A percentile compares a stretch with the other conserved stretches of the same genome.
These are phyloP conservation scores for Elsinoe necatrix DNA, from an alignment of 2,329 filamentous ascomycete species.

Conservation along the genomic window DNA sequence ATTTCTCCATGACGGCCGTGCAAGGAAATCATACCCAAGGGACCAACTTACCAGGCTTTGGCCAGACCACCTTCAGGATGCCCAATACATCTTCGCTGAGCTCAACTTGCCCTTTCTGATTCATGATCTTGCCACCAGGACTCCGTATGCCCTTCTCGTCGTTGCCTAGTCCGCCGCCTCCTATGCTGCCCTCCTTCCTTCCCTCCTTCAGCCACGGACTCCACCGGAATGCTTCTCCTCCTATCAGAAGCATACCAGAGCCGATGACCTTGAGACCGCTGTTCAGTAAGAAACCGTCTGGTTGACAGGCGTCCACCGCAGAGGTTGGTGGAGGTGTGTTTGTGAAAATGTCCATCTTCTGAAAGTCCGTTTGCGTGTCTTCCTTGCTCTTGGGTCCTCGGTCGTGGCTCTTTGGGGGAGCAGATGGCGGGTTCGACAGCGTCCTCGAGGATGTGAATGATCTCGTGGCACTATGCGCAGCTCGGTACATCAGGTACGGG, in stretches of 20 bases:
- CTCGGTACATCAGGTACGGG: background rate
- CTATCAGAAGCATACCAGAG: constrained; percentile 67
- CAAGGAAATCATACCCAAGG: background rate
- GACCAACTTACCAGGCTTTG: constrained; percentile 64
- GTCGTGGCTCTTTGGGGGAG: constrained; percentile 42
- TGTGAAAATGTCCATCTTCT: constrained; percentile 67
- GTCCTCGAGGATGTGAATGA: background rate
- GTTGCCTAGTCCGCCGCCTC: constrained; percentile 31
- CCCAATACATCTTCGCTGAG: constrained; percentile 63
- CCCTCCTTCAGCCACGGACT: constrained; percentile 59
- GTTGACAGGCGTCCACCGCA: constrained; percentile 70
- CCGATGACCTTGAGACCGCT: constrained; percentile 64
- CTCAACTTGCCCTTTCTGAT: constrained; percentile 75
- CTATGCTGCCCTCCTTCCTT: constrained; percentile 29
- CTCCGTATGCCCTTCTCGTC: constrained; percentile 27
- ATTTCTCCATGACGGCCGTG: background rate
- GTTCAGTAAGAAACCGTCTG: constrained; percentile 78
- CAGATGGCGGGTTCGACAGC: constrained; percentile 13
- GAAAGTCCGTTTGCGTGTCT: constrained; percentile 63
- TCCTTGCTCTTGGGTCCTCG: constrained; percentile 54
- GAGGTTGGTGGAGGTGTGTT: constrained; percentile 70
- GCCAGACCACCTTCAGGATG: constrained; percentile 70
- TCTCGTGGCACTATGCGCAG: background rate
- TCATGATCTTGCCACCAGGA: constrained; percentile 48
- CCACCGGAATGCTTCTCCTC: constrained; percentile 85